Conservation (phyloP, 2,329 filamentous ascomycete genomes). For the Neofusicoccum cordaticola region DNA sequence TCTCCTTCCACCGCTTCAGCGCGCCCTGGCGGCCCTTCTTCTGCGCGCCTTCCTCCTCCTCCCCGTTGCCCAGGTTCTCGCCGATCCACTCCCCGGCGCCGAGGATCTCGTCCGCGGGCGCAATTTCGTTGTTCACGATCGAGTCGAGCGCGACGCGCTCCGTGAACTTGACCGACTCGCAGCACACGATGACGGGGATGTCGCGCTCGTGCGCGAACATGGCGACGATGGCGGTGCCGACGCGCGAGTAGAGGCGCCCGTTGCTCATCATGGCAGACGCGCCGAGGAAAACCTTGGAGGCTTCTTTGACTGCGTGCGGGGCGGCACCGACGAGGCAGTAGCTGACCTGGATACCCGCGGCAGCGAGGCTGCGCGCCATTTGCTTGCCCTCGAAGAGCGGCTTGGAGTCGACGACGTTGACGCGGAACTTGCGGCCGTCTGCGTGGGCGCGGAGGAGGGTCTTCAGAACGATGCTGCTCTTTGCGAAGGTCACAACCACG, state of each 20-base stretch:
- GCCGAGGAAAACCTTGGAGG: constrained; percentile 75
- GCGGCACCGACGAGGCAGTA: constrained; percentile 81
- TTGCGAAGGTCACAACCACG: constrained; percentile 81
- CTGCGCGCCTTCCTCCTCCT: constrained; percentile 22
- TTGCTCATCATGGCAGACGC: constrained; percentile 96
- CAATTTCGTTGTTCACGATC: constrained; percentile 91
- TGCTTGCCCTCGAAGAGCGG: constrained; percentile 68
- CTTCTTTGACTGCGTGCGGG: constrained; percentile 67
- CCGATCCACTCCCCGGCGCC: constrained; percentile 33
- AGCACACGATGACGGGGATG: constrained; percentile 82
- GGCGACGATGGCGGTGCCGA: constrained; percentile 83
- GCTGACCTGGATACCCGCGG: constrained; percentile 69
- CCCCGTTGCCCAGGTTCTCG: constrained; percentile 29
- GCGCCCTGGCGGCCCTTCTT: constrained; percentile 49
- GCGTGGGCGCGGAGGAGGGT: constrained; percentile 70
- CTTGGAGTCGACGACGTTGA: constrained; percentile 78
- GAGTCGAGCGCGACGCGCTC: constrained; percentile 86
- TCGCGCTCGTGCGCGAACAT: constrained; percentile 74
- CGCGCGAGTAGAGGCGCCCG: constrained; percentile 81
- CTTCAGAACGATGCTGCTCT: constrained; percentile 81
- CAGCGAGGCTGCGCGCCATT: constrained; percentile 68
- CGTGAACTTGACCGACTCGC: constrained; percentile 94
- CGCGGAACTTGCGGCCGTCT: constrained; percentile 71
- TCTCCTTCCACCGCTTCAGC: constrained; percentile 34
- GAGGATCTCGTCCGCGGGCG: constrained; percentile 65